phyloP scores from a whole-genome alignment of 1,139 yeast species.

The Suhomyces chickasaworum region DNA sequence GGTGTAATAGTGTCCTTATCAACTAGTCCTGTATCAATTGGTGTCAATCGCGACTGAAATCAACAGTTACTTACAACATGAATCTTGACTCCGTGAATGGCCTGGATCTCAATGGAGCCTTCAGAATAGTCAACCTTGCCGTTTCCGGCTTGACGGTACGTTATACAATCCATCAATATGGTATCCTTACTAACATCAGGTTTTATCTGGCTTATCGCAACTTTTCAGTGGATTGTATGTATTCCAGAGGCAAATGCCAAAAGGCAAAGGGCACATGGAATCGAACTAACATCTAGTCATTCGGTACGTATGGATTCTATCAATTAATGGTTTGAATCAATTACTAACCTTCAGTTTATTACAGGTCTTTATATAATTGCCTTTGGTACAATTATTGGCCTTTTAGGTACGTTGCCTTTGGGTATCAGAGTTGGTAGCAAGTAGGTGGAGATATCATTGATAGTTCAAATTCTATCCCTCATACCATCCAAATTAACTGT shows the following conservation, averaged over 20 bases:
- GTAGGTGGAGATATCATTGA: not conserved
- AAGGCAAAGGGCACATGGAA: not conserved
- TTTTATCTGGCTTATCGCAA: conserved; percentile 59
- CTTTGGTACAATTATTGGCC: conserved; percentile 57
- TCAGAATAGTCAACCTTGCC: conserved; percentile 63
- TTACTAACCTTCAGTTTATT: conserved; percentile 39
- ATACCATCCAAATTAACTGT: not conserved
- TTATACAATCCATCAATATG: too few relatives aligned
- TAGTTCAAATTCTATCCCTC: not conserved
- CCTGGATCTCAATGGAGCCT: conserved; percentile 50
- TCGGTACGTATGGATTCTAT: conserved; percentile 24
- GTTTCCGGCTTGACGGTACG: conserved; percentile 65
- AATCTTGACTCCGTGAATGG: conserved; percentile 22
- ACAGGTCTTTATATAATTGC: conserved; percentile 57
- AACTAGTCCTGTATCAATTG: conserved; percentile 1
- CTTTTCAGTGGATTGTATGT: conserved; percentile 59
- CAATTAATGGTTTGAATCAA: not conserved
- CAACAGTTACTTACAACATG: conserved; percentile 9
- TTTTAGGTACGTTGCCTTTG: conserved; percentile 45
- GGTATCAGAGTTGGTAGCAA: not conserved
- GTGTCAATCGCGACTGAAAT: not conserved
- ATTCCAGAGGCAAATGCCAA: conserved; percentile 2
- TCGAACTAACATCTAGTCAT: conserved; percentile 30
- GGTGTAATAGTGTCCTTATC: not conserved
- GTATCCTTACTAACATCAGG: conserved; percentile 45